Conservation (phyloP, 1,284 basidiomycete genomes). For the Irpex sp. region DNA sequence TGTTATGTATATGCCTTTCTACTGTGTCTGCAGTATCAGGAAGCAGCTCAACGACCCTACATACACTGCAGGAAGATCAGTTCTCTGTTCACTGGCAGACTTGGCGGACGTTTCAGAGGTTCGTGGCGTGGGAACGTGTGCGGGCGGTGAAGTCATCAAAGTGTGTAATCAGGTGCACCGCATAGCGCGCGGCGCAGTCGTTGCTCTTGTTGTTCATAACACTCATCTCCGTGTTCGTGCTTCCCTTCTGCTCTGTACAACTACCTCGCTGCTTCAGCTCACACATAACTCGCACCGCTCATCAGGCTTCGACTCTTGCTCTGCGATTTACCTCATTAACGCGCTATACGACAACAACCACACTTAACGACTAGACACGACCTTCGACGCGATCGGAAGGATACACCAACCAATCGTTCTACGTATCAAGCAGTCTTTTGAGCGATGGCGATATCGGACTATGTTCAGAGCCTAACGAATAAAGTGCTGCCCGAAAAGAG, state of each 20-base stretch:
- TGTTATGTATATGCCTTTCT: not conserved
- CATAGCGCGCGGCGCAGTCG: not conserved
- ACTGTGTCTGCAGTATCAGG: no score
- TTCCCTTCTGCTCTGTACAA: not conserved
- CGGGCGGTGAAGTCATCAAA: not conserved
- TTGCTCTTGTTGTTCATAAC: not conserved
- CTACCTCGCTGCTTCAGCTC: slow-evolving; percentile 1
- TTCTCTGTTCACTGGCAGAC: not conserved
- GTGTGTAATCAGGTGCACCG: not conserved
- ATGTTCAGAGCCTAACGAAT: slow-evolving; percentile 24
- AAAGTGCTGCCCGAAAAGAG: slow-evolving; percentile 28
- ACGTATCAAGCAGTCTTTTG: not conserved
- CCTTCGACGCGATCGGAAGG: not conserved
- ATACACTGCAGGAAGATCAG: no score
- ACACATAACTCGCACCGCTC: not conserved
- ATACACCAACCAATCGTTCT: not conserved
- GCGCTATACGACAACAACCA: not conserved
- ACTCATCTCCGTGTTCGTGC: not conserved
- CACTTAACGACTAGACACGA: not conserved
- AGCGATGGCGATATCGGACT: slow-evolving; percentile 26
- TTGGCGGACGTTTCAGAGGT: not conserved
- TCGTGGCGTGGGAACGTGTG: not conserved
- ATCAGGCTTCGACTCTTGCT: not conserved
- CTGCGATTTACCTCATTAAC: not conserved
- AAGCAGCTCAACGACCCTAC: not conserved